Evolutionary conservation across 768 basidiomycete species (phyloP), one percentile per base, ranked within the genome.

Genomic region (Suillus paluster): DNA sequence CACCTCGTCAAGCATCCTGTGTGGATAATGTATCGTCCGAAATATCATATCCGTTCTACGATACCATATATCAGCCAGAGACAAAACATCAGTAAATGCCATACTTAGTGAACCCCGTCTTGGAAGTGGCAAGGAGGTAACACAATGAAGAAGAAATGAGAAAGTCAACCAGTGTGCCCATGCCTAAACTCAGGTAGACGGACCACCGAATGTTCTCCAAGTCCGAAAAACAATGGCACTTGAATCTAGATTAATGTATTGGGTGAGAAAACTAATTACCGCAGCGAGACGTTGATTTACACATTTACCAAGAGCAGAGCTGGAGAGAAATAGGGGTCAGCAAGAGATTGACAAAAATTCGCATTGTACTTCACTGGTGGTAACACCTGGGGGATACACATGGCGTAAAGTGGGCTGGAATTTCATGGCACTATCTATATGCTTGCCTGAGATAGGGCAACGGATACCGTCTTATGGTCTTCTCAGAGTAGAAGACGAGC

Each of bases 141-240:
- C 49, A 52, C 49, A 52, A 14, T 25, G 49, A 58, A 48, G 42
- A 23, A 21, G 58, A 38, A 59, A 17, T 23, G 3, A 58, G 25
- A n/a, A 59, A 61, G 33, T 56, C 21, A 19, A 81, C 81, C 27
- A 73, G 59, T 0, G 82, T 82, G 5, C 79, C 73, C 0, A 79
- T 73, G 3, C 77, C 79, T 42, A 42, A 42, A 42, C 6, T 17
- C 41, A 42, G 15, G 41, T 42, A 42, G 8, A 42, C 0, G 6
- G 1, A 42, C 17, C 17, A 17, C 41, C 19, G 41, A 42, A 42
- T 42, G 8, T 8, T 8, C 17, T 2, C 17, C 41, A 42, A 17
- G 41, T 42, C 41, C 41, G 17, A 19, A 42, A 19, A 42, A 42
- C 2, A 42, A 19, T 42, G 17, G 41, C 41, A 17, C 19, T 42